Evolutionary conservation across 2,329 filamentous ascomycete species (phyloP).

Genomic region (Exophiala xenobiotica): DNA sequence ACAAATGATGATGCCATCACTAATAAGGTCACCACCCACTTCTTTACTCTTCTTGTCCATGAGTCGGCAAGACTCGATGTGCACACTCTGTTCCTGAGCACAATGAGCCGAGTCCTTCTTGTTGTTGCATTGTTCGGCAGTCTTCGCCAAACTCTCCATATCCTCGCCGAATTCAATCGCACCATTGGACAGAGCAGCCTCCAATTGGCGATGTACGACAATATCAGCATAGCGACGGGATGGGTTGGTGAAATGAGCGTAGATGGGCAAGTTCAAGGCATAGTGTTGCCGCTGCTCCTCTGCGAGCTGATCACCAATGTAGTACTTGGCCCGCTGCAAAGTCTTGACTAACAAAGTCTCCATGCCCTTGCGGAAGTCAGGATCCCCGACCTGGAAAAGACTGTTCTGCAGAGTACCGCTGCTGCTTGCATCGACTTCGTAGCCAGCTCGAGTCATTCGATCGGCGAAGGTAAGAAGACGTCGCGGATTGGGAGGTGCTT

Average conservation of each 20-base stretch:
- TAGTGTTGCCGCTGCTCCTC: conserved; percentile 84
- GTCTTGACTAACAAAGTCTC: conserved; percentile 93
- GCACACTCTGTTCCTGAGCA: conserved; percentile 96
- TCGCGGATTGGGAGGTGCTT: conserved; percentile 79
- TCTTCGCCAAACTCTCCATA: conserved; percentile 83
- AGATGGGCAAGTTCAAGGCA: conserved; percentile 85
- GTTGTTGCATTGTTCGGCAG: conserved; percentile 91
- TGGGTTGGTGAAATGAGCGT: conserved; percentile 96
- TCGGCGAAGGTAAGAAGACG: conserved; percentile 88
- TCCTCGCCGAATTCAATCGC: conserved; percentile 85
- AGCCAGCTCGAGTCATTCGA: conserved; percentile 87
- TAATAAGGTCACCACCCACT: conserved; percentile 85
- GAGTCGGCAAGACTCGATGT: conserved; percentile 92
- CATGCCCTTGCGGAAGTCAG: conserved; percentile 91
- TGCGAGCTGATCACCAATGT: conserved; percentile 73
- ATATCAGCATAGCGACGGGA: conserved; percentile 94
- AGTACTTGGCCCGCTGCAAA: conserved; percentile 96
- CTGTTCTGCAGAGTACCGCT: conserved; percentile 92
- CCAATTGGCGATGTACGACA: conserved; percentile 90
- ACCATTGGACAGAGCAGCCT: conserved; percentile 78
- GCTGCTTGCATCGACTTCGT: conserved; percentile 83
- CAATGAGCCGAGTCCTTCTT: conserved; percentile 99
- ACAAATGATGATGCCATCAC: conserved; percentile 91
- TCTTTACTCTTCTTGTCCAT: conserved; percentile 93
- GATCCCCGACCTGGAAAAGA: conserved; percentile 86